Evolutionary conservation across 225 moss, liverwort and hornwort species (phyloP).

Genomic region (Polytrichum commune): DNA sequence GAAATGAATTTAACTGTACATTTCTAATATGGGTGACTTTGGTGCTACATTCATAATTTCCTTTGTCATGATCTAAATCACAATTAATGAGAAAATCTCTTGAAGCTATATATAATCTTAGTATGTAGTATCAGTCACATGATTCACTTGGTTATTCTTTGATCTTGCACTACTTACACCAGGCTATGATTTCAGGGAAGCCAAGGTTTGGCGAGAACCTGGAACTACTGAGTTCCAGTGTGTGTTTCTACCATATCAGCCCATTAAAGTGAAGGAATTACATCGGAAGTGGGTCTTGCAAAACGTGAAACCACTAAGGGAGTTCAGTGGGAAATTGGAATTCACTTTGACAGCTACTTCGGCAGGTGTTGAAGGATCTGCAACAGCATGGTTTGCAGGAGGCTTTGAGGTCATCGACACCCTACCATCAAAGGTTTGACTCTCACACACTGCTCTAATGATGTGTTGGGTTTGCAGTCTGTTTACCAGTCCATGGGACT

Average conservation of each 20-base stretch:
- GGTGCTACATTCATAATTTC: too few relatives aligned
- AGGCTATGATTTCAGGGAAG: conserved; percentile 41
- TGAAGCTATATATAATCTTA: too few relatives aligned
- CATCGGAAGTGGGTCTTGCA: conserved; percentile 26
- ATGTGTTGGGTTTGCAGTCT: neutral
- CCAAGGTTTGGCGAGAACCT: conserved; percentile 85
- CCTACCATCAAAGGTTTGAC: conserved; percentile 42
- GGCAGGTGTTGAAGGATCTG: conserved; percentile 45
- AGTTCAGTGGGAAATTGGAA: conserved; percentile 55
- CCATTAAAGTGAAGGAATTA: conserved; percentile 59
- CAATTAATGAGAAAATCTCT: too few relatives aligned
- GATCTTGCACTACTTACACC: too few relatives aligned
- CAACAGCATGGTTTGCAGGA: conserved; percentile 55
- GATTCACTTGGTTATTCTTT: too few relatives aligned
- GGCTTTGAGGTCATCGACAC: conserved; percentile 73
- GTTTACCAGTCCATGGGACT: too few relatives aligned
- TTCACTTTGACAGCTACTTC: conserved; percentile 51
- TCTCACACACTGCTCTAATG: neutral
- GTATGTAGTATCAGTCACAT: too few relatives aligned
- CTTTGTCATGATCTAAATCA: too few relatives aligned
- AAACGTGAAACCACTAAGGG: conserved; percentile 32
- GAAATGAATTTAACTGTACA: too few relatives aligned
- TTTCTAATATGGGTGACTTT: too few relatives aligned
- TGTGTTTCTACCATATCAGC: conserved; percentile 63
- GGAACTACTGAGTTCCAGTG: conserved; percentile 67